Evolutionary conservation across 345 rosid genomes (phyloP).

Genomic region (Lumnitzera littorea): DNA sequence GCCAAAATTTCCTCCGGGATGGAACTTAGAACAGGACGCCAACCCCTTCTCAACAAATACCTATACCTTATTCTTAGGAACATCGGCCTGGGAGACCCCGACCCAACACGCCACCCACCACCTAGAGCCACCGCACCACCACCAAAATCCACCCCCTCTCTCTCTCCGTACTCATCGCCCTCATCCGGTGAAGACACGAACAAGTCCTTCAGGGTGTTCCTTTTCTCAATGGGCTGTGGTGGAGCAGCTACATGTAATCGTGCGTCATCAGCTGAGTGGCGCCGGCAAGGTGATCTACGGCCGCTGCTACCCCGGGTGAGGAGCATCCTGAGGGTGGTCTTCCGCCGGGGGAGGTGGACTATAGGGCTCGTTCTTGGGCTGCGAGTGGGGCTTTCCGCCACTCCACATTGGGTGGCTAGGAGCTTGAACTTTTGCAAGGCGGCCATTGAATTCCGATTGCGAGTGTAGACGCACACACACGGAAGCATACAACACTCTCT

Average conservation of each 20-base stretch:
- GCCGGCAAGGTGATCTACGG: slow-evolving; percentile 26
- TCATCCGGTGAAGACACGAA: slow-evolving; percentile 35
- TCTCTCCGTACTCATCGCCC: slow-evolving; percentile 13
- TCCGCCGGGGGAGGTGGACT: slow-evolving; percentile 60
- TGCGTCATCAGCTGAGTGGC: slow-evolving; percentile 14
- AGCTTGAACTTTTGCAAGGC: slow-evolving; percentile 79
- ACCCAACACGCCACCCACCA: slow-evolving; percentile 23
- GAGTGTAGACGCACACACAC: too few species aligned
- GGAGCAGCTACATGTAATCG: neutral
- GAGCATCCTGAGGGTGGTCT: slow-evolving; percentile 70
- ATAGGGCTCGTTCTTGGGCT: slow-evolving; percentile 76
- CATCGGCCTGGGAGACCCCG: slow-evolving; percentile 35
- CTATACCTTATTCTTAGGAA: slow-evolving; percentile 67
- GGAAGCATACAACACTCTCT: neutral
- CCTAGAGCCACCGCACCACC: slow-evolving; percentile 19
- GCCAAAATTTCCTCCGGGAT: slow-evolving; percentile 36
- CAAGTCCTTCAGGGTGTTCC: slow-evolving; percentile 56
- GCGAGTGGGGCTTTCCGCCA: slow-evolving; percentile 65
- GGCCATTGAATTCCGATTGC: slow-evolving; percentile 34
- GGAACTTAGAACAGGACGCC: slow-evolving; percentile 70
- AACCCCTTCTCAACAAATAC: slow-evolving; percentile 46
- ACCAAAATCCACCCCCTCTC: slow-evolving; percentile 2
- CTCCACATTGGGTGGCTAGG: slow-evolving; percentile 80
- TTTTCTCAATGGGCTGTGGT: slow-evolving; percentile 13
- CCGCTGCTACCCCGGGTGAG: slow-evolving; percentile 37